phyloP scores from a whole-genome alignment of 202 grass and related monocot genomes.

The Panicum hallii region DNA sequence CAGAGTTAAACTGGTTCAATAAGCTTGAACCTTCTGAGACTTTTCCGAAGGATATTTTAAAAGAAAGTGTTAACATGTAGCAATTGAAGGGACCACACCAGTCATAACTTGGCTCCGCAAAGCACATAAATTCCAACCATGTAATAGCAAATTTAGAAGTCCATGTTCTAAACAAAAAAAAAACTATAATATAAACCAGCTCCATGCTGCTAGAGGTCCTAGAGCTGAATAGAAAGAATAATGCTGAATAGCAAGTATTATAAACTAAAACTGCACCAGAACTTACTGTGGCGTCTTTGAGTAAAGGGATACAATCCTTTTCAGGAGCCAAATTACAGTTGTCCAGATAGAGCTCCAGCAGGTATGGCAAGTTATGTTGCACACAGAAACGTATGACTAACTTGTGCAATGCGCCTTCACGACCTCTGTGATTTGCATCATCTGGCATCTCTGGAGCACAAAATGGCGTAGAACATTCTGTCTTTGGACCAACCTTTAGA shows the following conservation, averaged over 20 bases:
- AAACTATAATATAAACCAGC: neutral
- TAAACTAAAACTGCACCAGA: conserved; percentile 44
- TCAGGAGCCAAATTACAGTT: conserved; percentile 71
- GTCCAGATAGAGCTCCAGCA: conserved; percentile 92
- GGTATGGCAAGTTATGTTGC: conserved; percentile 73
- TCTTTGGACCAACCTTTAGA: conserved; percentile 44
- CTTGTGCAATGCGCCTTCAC: conserved; percentile 68
- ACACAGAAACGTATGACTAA: conserved; percentile 80
- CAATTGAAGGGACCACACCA: neutral
- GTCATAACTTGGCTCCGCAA: conserved; percentile 23
- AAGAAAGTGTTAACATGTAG: conserved; percentile 10
- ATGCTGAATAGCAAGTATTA: conserved; percentile 17
- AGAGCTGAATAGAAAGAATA: conserved; percentile 25
- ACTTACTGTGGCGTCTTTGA: conserved; percentile 78
- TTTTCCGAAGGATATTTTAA: conserved; percentile 28
- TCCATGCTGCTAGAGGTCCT: neutral
- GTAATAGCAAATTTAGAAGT: conserved; percentile 30
- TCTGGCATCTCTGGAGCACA: conserved; percentile 48
- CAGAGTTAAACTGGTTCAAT: neutral
- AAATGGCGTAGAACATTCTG: conserved; percentile 24
- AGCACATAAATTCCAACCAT: conserved; percentile 18
- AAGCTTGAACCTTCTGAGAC: conserved; percentile 20
- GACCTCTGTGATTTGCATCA: conserved; percentile 33
- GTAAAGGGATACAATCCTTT: conserved; percentile 56
- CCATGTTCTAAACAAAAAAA: conserved; percentile 1